phyloP scores from a whole-genome alignment of 768 basidiomycete genomes.

The Mycena belliarum region DNA sequence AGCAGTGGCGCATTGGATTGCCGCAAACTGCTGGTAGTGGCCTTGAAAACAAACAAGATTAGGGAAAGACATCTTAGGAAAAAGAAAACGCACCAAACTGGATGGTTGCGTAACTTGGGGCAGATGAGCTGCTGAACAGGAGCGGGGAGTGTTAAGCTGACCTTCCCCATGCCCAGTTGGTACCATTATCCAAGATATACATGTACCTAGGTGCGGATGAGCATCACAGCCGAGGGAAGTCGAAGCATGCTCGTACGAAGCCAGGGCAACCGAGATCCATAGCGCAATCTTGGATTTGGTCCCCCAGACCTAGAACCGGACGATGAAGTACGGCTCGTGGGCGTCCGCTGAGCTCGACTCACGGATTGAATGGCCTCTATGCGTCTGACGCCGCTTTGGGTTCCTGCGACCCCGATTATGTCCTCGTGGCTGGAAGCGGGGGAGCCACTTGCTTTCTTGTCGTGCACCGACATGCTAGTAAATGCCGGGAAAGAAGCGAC shows the following conservation, averaged over 20 bases:
- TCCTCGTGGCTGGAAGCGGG: slow-evolving; percentile 12
- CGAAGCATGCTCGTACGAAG: slow-evolving; percentile 11
- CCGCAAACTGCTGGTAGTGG: slow-evolving; percentile 22
- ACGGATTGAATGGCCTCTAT: slow-evolving; percentile 22
- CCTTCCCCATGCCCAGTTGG: slow-evolving; percentile 25
- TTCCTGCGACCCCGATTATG: slow-evolving; percentile 12
- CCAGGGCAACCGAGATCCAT: slow-evolving; percentile 21
- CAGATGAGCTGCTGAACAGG: not conserved
- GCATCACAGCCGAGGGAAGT: not conserved
- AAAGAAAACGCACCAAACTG: slow-evolving; percentile 12
- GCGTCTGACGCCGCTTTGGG: slow-evolving; percentile 18
- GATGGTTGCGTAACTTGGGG: slow-evolving; percentile 16
- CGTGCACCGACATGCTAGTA: slow-evolving; percentile 7
- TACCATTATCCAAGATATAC: slow-evolving; percentile 17
- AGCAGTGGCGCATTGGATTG: slow-evolving; percentile 22
- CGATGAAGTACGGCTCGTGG: not conserved
- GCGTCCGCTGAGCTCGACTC: not conserved
- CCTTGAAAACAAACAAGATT: not conserved
- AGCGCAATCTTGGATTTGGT: slow-evolving; percentile 21
- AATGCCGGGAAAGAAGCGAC: not conserved
- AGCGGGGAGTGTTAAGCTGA: too few relatives aligned
- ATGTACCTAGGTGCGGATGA: slow-evolving; percentile 12
- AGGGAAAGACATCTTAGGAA: not conserved
- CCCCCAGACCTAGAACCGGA: slow-evolving; percentile 17
- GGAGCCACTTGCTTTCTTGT: slow-evolving; percentile 12